These are phyloP conservation scores for Daedaleopsis sinensis DNA, from an alignment of 768 basidiomycete species.

Conservation along the genomic window DNA sequence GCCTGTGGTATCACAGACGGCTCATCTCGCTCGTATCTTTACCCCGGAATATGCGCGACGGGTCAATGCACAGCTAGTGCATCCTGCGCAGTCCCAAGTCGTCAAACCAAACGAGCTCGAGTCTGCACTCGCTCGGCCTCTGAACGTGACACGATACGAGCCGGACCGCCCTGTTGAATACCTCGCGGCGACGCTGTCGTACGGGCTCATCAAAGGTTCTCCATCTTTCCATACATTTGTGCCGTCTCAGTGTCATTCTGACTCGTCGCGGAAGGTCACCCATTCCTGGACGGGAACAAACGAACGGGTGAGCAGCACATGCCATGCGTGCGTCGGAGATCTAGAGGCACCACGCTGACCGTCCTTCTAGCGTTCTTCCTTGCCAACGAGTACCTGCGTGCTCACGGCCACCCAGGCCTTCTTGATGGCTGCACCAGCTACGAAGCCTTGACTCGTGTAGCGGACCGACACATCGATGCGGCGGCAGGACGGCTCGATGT, in stretches of 20 bases:
- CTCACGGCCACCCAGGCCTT: slow-evolving; percentile 30
- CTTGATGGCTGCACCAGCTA: background rate
- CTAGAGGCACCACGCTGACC: background rate
- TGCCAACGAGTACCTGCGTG: slow-evolving; percentile 30
- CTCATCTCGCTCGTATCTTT: slow-evolving; percentile 33
- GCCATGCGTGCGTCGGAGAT: background rate
- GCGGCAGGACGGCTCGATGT: slow-evolving; percentile 13
- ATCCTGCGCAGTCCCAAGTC: slow-evolving; percentile 30
- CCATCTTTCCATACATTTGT: background rate
- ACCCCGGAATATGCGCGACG: slow-evolving; percentile 27
- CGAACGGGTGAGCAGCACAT: slow-evolving; percentile 26
- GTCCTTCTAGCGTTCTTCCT: slow-evolving; percentile 29
- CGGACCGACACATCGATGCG: slow-evolving; percentile 15
- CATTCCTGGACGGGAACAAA: slow-evolving; percentile 35
- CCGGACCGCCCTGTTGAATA: slow-evolving; percentile 29
- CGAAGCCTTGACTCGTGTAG: slow-evolving; percentile 6
- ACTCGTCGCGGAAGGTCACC: slow-evolving; percentile 25
- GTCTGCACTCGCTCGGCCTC: slow-evolving; percentile 32
- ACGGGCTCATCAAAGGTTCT: slow-evolving; percentile 34
- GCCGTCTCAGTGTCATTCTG: background rate
- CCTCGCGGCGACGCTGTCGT: slow-evolving; percentile 36
- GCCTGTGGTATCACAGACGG: slow-evolving; percentile 7
- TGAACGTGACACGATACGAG: slow-evolving; percentile 32
- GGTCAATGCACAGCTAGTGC: slow-evolving; percentile 38
- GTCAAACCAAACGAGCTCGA: slow-evolving; percentile 40